phyloP scores from a whole-genome alignment of 176 grass and related monocot species.

The Oryza meyeriana region DNA sequence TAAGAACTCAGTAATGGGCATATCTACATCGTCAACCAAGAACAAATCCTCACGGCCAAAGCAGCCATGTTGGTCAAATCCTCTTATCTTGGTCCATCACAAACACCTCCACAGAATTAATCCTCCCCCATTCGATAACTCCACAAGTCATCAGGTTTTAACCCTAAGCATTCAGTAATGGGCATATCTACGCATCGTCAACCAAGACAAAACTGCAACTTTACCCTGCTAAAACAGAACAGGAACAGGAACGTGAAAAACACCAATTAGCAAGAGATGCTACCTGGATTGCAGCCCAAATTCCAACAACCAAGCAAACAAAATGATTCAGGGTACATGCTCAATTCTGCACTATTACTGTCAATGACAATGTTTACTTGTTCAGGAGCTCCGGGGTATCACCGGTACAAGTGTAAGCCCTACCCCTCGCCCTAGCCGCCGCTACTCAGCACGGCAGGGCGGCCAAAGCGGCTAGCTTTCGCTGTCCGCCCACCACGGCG shows the following conservation, averaged over 20 bases:
- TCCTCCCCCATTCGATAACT: background rate
- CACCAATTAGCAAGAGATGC: background rate
- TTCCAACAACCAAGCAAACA: background rate
- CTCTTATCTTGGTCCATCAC: background rate
- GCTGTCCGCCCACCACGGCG: conserved; percentile 33
- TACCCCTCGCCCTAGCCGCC: conserved; percentile 31
- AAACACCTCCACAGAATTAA: background rate
- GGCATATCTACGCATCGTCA: background rate
- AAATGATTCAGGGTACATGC: background rate
- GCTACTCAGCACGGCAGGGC: conserved; percentile 28
- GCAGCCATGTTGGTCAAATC: background rate
- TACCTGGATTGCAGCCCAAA: background rate
- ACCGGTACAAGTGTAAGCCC: background rate
- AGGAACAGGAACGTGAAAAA: background rate
- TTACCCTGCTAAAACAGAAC: background rate
- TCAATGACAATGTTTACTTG: background rate
- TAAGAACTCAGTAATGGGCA: background rate
- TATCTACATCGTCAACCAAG: background rate
- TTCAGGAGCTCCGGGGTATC: background rate
- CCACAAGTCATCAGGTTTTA: background rate
- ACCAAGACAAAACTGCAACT: background rate
- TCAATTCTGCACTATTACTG: background rate
- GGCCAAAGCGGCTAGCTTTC: conserved; percentile 11
- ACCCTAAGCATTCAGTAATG: background rate
- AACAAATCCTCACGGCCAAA: too few relatives aligned